These are phyloP conservation scores for Pseudogymnoascus sp. DNA, from an alignment of 2,329 filamentous ascomycete species.

Conservation along the genomic window DNA sequence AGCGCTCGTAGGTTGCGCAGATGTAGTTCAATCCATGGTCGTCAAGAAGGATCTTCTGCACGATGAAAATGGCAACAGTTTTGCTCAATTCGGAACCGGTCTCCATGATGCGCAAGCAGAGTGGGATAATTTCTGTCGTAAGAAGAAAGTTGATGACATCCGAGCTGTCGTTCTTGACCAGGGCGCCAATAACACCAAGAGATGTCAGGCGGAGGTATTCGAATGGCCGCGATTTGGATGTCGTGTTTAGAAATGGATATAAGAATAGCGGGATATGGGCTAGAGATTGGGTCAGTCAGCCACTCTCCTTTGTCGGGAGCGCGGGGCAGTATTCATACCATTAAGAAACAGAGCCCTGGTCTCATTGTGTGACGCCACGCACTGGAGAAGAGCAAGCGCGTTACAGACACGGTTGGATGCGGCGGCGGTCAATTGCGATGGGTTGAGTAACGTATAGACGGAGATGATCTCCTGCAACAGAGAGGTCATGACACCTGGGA, in stretches of 20 bases:
- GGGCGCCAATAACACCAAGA: slow-evolving; percentile 87
- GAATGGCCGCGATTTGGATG: slow-evolving; percentile 93
- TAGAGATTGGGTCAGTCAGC: slow-evolving; percentile 31
- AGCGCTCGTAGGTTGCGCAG: slow-evolving; percentile 95
- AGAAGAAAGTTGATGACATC: slow-evolving; percentile 99
- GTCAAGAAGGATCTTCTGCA: slow-evolving; percentile 96
- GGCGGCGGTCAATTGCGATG: slow-evolving; percentile 93
- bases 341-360: slow-evolving; percentile 89
- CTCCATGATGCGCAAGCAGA: slow-evolving; percentile 98
- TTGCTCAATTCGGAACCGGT: slow-evolving; percentile 97
- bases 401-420: slow-evolving; percentile 97
- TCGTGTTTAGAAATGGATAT: slow-evolving; percentile 97
- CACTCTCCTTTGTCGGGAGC: neutral
- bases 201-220: slow-evolving; percentile 95
- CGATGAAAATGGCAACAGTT: slow-evolving; percentile 98
- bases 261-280: slow-evolving; percentile 96
- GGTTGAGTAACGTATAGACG: slow-evolving; percentile 92
- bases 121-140: slow-evolving; percentile 95
- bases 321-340: slow-evolving; percentile 46
- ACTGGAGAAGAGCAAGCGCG: slow-evolving; percentile 88
- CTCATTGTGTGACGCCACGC: slow-evolving; percentile 94
- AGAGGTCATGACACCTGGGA: slow-evolving; percentile 89
- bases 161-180: slow-evolving; percentile 97
- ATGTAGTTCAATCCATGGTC: slow-evolving; percentile 97
- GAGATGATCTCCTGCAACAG: slow-evolving; percentile 97